A percentile compares a stretch with the other conserved stretches of the same genome.
phyloP scores from a whole-genome alignment of 495 filamentous ascomycete genomes.

The Podospora didyma region DNA sequence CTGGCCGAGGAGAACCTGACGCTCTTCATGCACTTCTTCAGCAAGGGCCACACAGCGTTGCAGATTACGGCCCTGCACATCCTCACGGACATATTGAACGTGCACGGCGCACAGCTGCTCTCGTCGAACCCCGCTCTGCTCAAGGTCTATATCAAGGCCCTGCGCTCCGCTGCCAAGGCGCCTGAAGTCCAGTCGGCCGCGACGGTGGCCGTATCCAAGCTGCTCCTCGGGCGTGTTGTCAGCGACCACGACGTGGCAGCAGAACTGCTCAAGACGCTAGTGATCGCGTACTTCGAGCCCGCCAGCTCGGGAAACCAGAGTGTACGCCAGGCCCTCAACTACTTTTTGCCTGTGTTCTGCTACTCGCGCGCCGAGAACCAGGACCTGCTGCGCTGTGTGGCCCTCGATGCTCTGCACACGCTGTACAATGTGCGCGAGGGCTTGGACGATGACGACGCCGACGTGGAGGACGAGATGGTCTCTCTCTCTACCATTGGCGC shows the following conservation, averaged over 20 bases:
- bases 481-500: conserved; percentile 67
- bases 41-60: conserved; percentile 82
- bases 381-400: conserved; percentile 67
- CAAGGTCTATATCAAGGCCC: conserved; percentile 72
- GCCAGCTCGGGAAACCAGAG: conserved; percentile 75
- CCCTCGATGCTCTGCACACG: conserved; percentile 64
- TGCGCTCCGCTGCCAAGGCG: conserved; percentile 63
- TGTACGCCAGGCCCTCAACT: conserved; percentile 85
- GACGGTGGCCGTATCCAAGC: conserved; percentile 75
- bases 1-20: conserved; percentile 90
- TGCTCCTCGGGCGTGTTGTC: conserved; percentile 72
- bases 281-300: conserved; percentile 88
- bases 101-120: conserved; percentile 73
- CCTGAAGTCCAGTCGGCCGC: conserved; percentile 78
- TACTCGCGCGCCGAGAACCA: conserved; percentile 78
- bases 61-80: conserved; percentile 89
- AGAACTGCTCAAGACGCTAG: conserved; percentile 75
- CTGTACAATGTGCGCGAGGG: conserved; percentile 63
- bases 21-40: conserved; percentile 93
- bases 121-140: conserved; percentile 56
- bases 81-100: conserved; percentile 87
- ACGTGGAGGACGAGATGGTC: conserved; percentile 78
- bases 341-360: conserved; percentile 95
- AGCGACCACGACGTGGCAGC: conserved; percentile 51
- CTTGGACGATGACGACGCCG: conserved; percentile 72